Percentiles rank a stretch among this genome's conserved stretches.
These are phyloP conservation scores for Trametes coccinea DNA, from an alignment of 768 basidiomycete genomes.

Conservation along the genomic window DNA sequence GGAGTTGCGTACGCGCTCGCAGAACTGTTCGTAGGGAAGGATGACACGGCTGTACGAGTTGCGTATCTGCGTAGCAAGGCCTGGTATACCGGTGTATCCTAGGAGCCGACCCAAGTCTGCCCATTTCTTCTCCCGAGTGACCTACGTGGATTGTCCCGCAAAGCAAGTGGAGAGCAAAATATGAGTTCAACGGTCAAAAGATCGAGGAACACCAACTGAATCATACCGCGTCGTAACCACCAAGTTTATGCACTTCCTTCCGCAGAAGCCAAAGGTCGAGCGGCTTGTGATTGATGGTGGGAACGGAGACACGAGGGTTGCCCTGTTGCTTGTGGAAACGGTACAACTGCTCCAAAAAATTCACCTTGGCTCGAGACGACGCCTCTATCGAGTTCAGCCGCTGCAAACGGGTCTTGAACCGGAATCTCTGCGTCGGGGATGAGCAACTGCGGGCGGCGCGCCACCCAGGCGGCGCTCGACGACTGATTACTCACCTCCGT, in stretches of 20 bases:
- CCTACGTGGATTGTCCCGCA: constrained; percentile 44
- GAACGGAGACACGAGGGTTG: constrained; percentile 86
- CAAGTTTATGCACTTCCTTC: constrained; percentile 87
- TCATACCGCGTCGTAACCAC: constrained; percentile 84
- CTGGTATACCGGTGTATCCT: constrained; percentile 80
- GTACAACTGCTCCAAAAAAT: constrained; percentile 96
- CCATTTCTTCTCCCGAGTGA: constrained; percentile 86
- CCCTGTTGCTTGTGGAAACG: constrained; percentile 97
- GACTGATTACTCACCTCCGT: constrained; percentile 67
- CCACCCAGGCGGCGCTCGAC: background rate
- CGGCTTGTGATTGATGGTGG: constrained; percentile 89
- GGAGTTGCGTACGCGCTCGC: constrained; percentile 69
- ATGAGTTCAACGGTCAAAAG: background rate
- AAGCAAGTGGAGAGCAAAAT: background rate
- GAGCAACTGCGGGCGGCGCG: constrained; percentile 18
- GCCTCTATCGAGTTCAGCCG: constrained; percentile 97
- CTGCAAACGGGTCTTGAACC: constrained; percentile 94
- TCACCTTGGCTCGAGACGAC: constrained; percentile 92
- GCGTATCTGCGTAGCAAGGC: constrained; percentile 85
- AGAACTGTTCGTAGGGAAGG: constrained; percentile 94
- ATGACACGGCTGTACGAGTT: constrained; percentile 89
- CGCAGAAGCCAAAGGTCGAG: constrained; percentile 92
- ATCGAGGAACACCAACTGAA: background rate
- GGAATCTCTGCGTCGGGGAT: constrained; percentile 62
- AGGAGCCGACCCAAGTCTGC: constrained; percentile 78